Evolutionary conservation across 495 filamentous ascomycete genomes (phyloP), one percentile per base, ranked within the genome.

Genomic region (Delitschia confertaspora): DNA sequence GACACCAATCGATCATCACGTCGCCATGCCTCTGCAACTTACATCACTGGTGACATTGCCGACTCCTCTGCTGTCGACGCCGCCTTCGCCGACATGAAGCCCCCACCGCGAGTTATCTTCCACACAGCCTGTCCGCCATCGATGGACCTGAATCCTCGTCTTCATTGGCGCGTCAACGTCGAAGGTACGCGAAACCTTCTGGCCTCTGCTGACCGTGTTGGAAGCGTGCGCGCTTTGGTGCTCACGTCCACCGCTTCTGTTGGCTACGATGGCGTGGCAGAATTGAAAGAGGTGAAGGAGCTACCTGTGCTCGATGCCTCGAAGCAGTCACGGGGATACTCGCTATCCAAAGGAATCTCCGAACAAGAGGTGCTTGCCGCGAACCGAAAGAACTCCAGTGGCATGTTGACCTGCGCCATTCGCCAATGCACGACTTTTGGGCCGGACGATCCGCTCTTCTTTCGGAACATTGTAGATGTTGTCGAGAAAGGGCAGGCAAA

Each of bases 161-260:
- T 85, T 1, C 79, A 79, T 65, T 69, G 74, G 42, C 85, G 83
- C 64, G 88, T 95, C 51, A 98, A 98, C 62, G 85, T 98, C 1
- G 80, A 83, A 16, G 91, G 91, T 13, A 94, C 88, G 0, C 75
- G 72, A 47, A 80, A 70, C 17, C 67, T 95, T 11, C 64, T 98
- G 35, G 75, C 87, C 34, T 83, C 80, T 11, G 80, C 79, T 35
- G 73, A 75, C 44, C 72, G 82, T 53, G 71, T 71, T 23, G 78
- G 74, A 33, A 3, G 6, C 14, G 86, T 93, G 53, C 93, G 83
- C 65, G 88, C 79, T 0, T 81, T 96, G 51, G 84, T 98, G 18
- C 93, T 89, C 68, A 98, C 91, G 3, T 91, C 84, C 59, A 87
- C 82, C 27, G 84, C 85, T 32, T 87, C 82, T 35, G 76, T 95